phyloP scores from a whole-genome alignment of 306 rosid species.

The Citrullus colocynthis region DNA sequence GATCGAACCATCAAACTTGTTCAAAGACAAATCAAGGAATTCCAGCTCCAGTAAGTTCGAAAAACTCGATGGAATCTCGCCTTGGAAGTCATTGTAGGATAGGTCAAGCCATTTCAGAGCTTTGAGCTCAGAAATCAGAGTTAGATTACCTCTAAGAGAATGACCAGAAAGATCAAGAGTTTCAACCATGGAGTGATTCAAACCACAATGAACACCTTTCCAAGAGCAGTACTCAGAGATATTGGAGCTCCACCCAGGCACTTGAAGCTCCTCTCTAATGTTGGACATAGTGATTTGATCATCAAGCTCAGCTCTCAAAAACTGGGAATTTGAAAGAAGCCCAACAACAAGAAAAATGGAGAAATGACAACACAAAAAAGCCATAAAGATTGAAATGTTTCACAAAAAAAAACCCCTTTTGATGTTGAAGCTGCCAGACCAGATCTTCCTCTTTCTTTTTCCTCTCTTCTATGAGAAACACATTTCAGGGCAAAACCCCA shows the following conservation, averaged over 20 bases:
- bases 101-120: conserved; percentile 81
- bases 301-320: conserved; percentile 41
- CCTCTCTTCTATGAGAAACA: neutral
- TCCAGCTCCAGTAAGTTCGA: conserved; percentile 68
- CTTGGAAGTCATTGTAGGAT: conserved; percentile 65
- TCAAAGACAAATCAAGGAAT: conserved; percentile 72
- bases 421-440: neutral
- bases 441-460: conserved; percentile 7
- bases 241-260: conserved; percentile 70
- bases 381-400: conserved; percentile 22
- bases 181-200: conserved; percentile 53
- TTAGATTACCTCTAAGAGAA: conserved; percentile 72
- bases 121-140: conserved; percentile 66
- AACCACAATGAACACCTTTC: conserved; percentile 66
- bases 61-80: conserved; percentile 55
- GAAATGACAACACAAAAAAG: conserved; percentile 22
- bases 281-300: conserved; percentile 49
- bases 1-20: conserved; percentile 66
- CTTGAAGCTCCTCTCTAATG: conserved; percentile 64
- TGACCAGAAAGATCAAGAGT: conserved; percentile 65
- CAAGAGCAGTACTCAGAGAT: conserved; percentile 64
- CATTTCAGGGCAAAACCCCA: conserved; percentile 10
- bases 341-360: conserved; percentile 41
- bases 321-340: conserved; percentile 29
- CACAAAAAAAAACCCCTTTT: neutral